These are phyloP conservation scores for Murraya paniculata DNA, from an alignment of 345 rosid species.

Conservation along the genomic window DNA sequence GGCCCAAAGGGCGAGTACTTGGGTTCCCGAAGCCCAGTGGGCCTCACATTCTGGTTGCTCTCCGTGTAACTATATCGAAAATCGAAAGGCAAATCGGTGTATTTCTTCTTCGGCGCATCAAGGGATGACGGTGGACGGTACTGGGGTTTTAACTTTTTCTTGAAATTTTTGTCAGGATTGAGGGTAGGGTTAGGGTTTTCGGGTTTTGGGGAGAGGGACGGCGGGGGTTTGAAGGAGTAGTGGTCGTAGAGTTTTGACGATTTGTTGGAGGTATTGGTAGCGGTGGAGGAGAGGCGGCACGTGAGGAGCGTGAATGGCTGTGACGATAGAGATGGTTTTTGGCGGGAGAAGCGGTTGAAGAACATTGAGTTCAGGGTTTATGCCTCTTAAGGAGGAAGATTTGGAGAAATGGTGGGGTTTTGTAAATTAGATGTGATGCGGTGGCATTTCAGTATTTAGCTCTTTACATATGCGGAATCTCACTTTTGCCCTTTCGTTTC, in stretches of 20 bases:
- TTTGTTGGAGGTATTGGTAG: slow-evolving; percentile 8
- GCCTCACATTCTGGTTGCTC: slow-evolving; percentile 61
- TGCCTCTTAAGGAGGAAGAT: neutral
- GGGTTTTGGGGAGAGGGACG: slow-evolving; percentile 44
- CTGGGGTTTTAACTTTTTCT: slow-evolving; percentile 51
- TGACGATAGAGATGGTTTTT: slow-evolving; percentile 21
- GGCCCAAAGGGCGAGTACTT: slow-evolving; percentile 96
- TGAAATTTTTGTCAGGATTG: neutral
- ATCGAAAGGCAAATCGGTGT: slow-evolving; percentile 74
- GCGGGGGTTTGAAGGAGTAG: slow-evolving; percentile 71
- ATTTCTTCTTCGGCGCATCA: slow-evolving; percentile 48
- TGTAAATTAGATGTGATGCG: too few species aligned
- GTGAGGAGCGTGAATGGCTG: slow-evolving; percentile 25
- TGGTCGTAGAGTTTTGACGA: slow-evolving; percentile 70
- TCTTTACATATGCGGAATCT: too few species aligned
- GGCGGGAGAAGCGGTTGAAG: slow-evolving; percentile 56
- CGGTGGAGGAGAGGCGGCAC: slow-evolving; percentile 39
- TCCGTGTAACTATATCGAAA: slow-evolving; percentile 89
- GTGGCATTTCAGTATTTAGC: too few species aligned
- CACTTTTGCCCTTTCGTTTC: too few species aligned
- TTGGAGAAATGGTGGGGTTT: neutral
- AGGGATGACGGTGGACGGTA: slow-evolving; percentile 92
- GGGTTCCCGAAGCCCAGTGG: slow-evolving; percentile 90
- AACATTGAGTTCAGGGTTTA: slow-evolving; percentile 38
- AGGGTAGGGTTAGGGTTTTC: slow-evolving; percentile 22